These are phyloP conservation scores for Solanum neorickii DNA, from an alignment of 257 asterid species.

Conservation along the genomic window DNA sequence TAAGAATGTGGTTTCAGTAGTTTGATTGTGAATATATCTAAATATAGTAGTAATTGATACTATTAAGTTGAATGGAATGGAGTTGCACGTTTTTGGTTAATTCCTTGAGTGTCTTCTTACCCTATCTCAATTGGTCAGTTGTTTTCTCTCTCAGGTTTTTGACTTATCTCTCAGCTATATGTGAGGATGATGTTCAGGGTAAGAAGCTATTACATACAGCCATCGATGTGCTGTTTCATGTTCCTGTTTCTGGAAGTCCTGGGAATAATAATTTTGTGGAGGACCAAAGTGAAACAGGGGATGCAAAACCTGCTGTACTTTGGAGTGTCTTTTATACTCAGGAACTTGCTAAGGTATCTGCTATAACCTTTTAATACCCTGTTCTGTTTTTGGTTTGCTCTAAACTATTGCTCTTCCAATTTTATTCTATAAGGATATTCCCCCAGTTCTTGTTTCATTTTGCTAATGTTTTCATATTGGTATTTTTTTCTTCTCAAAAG, in stretches of 20 bases:
- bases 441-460: neutral
- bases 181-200: constrained; percentile 56
- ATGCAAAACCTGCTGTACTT: constrained; percentile 56
- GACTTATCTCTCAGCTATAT: constrained; percentile 59
- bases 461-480: neutral
- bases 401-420: neutral
- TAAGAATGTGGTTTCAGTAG: neutral
- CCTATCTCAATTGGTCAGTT: neutral
- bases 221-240: constrained; percentile 45
- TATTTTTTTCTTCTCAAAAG: neutral
- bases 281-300: constrained; percentile 5
- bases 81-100: neutral
- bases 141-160: constrained; percentile 51
- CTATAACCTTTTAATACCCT: neutral
- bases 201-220: constrained; percentile 55
- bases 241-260: constrained; percentile 21
- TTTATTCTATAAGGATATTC: neutral
- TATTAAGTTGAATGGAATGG: neutral
- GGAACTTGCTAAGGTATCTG: constrained; percentile 46
- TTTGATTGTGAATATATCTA: neutral
- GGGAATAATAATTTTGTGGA: constrained; percentile 14
- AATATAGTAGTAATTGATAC: neutral
- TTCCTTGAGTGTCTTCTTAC: constrained; percentile 5
- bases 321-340: constrained; percentile 71
- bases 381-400: neutral